phyloP scores from a whole-genome alignment of 2,329 filamentous ascomycete species.

The Colletotrichum sp. region DNA sequence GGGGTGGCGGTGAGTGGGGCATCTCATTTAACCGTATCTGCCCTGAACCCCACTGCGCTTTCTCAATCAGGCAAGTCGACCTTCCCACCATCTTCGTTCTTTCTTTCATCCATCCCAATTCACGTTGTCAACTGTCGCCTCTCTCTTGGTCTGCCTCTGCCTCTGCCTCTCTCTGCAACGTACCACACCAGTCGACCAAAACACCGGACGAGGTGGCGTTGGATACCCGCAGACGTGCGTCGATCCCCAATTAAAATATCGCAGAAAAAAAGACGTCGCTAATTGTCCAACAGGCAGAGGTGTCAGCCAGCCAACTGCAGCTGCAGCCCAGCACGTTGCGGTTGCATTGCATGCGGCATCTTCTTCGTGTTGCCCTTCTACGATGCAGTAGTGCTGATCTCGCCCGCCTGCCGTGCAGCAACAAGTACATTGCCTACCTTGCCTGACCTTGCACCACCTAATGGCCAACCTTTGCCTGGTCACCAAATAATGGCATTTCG shows the following conservation, averaged over 20 bases:
- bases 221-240: background rate
- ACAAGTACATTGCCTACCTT: background rate
- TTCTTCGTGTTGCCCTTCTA: background rate
- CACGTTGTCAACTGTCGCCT: background rate
- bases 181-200: background rate
- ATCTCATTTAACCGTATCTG: conserved; percentile 23
- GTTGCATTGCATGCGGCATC: conserved; percentile 7
- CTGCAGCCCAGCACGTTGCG: conserved; percentile 1
- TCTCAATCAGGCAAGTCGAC: background rate
- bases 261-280: background rate
- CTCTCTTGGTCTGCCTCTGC: background rate
- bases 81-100: background rate
- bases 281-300: background rate
- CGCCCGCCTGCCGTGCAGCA: background rate
- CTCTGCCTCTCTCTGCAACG: background rate
- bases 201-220: conserved; percentile 3
- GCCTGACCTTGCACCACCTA: background rate
- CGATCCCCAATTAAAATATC: conserved; percentile 1
- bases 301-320: conserved; percentile 1
- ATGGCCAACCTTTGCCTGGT: background rate
- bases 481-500: background rate
- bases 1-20: conserved; percentile 1
- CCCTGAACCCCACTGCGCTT: background rate
- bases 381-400: background rate
- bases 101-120: background rate